These are phyloP conservation scores for Lichenothelia convexa DNA, from an alignment of 495 filamentous ascomycete genomes.

Conservation along the genomic window DNA sequence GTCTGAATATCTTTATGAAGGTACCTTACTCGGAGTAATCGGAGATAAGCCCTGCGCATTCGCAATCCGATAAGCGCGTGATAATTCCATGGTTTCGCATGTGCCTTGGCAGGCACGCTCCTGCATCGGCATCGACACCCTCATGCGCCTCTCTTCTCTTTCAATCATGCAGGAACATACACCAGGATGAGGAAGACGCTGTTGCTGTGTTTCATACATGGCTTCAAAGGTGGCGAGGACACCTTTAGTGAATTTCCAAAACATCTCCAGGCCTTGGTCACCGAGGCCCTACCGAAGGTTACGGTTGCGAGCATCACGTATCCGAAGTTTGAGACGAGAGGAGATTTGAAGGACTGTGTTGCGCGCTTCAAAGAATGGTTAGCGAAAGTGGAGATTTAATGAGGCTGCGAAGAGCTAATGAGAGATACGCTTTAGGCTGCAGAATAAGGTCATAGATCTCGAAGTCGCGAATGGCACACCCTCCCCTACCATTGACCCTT, in stretches of 20 bases:
- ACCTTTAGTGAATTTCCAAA: slow-evolving; percentile 70
- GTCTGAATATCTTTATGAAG: no score
- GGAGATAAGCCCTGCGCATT: no score
- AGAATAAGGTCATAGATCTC: slow-evolving; percentile 82
- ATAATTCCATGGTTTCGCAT: no score
- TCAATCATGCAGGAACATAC: slow-evolving; percentile 17
- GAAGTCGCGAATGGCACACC: slow-evolving; percentile 70
- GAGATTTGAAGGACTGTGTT: slow-evolving; percentile 69
- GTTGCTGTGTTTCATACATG: slow-evolving; percentile 84
- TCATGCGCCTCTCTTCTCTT: no score
- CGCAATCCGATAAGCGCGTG: no score
- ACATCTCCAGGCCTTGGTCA: slow-evolving; percentile 51
- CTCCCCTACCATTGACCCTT: slow-evolving; percentile 76
- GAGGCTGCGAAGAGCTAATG: neutral
- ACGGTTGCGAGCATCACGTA: slow-evolving; percentile 55
- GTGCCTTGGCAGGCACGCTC: no score
- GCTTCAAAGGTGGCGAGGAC: slow-evolving; percentile 88
- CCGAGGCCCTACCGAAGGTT: slow-evolving; percentile 54
- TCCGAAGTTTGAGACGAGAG: slow-evolving; percentile 81
- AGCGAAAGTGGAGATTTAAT: no score
- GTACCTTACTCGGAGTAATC: no score
- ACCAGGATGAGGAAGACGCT: slow-evolving; percentile 71
- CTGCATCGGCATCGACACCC: no score
- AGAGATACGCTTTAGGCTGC: slow-evolving; percentile 40
- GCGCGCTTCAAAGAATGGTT: slow-evolving; percentile 73